Evolutionary conservation across 331 rosid species (phyloP), one percentile per base, ranked within the genome.

Genomic region (Pyracantha coccinea): DNA sequence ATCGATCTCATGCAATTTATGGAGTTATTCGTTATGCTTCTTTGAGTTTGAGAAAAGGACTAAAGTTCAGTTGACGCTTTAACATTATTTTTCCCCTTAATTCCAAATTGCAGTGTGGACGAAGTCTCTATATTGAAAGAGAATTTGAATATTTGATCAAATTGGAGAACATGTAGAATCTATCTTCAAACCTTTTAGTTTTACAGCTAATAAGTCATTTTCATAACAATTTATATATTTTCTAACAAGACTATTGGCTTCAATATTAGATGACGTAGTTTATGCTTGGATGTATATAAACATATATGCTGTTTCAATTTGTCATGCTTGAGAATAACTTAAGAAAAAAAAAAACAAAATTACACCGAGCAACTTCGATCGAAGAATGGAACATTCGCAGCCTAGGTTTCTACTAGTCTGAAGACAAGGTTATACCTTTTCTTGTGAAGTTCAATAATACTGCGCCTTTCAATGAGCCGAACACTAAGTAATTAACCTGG

Each of bases 71-170:
- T 68, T 79, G 85, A 75, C 64, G 28, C 78, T 75, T 72, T 54
- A 19, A 57, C 44, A 71, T 17, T 20, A 71, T 69, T 52, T 44
- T 66, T 69, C 63, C 52, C 45, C 25, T 31, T 66, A 75, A 79
- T 71, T 47, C 66, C 80, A 81, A 78, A 68, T 68, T 72, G 81
- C 77, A 81, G 52, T 67, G 76, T 64, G 81, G 83, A 83, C 77
- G 82, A 73, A 71, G 74, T 86, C 86, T n/a, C 89, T 83, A 80
- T 79, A 76, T 74, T 69, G 80, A 80, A 55, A 77, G 74, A 78
- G 91, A 88, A 88, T 83, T 90, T 82, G 93, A 90, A 88, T 88
- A 85, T 85, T 85, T 69, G 74, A 85, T 81, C 91, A 65, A 80
- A 82, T 78, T 80, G 85, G 90, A 83, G 78, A 72, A 68, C 71